These are phyloP conservation scores for Plasmodium malariae DNA, from an alignment of 169 alveolate species.

Conservation along the genomic window DNA sequence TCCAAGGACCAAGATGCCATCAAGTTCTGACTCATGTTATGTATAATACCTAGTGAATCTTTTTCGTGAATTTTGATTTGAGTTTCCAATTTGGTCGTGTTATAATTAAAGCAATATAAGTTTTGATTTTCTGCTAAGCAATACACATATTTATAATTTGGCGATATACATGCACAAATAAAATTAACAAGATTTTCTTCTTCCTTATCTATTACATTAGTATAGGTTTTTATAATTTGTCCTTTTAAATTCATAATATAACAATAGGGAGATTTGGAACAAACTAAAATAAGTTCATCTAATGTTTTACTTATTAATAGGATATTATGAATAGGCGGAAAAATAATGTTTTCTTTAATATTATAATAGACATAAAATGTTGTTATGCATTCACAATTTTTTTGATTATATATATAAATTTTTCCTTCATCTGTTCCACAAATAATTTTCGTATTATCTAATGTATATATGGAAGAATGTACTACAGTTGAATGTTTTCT, in stretches of 20 bases:
- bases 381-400: constrained; percentile 80
- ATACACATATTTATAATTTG: constrained; percentile 81
- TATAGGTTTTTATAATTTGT: constrained; percentile 77
- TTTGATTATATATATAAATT: constrained; percentile 84
- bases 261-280: constrained; percentile 82
- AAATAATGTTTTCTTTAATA: constrained; percentile 49
- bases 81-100: constrained; percentile 76
- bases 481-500: constrained; percentile 84
- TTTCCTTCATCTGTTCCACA: constrained; percentile 87
- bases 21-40: constrained; percentile 31
- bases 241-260: constrained; percentile 83
- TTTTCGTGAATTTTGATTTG: constrained; percentile 74
- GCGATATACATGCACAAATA: constrained; percentile 76
- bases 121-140: constrained; percentile 82
- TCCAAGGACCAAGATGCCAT: constrained; percentile 77
- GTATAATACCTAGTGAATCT: constrained; percentile 59
- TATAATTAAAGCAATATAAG: constrained; percentile 82
- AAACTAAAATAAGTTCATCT: constrained; percentile 82
- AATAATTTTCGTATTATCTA: constrained; percentile 82
- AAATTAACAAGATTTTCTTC: constrained; percentile 14
- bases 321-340: constrained; percentile 39
- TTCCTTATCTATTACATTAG: constrained; percentile 70
- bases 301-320: constrained; percentile 60
- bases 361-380: constrained; percentile 82
- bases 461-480: constrained; percentile 79